phyloP scores from a whole-genome alignment of 257 asterid species.

The Lavandula angustifolia region DNA sequence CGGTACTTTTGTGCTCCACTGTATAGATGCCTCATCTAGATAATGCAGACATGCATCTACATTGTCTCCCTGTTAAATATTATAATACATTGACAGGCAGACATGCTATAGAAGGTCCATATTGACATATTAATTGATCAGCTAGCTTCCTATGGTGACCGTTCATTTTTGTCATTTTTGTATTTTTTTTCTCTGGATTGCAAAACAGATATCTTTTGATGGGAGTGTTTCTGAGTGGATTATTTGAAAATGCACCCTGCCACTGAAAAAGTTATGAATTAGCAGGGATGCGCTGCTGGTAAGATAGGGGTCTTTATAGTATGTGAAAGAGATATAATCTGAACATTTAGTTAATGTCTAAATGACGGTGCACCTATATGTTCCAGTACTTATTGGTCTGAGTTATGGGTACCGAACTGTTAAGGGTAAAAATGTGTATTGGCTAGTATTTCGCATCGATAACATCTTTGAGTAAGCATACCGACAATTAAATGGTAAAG shows the following conservation, averaged over 20 bases:
- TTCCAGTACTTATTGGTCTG: background rate
- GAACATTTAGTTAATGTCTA: background rate
- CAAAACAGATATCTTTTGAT: background rate
- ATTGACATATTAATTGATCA: background rate
- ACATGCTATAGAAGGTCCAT: background rate
- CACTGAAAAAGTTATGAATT: background rate
- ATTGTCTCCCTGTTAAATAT: background rate
- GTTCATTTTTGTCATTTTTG: background rate
- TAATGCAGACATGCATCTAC: background rate
- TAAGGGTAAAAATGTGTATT: background rate
- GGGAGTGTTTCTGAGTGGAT: background rate
- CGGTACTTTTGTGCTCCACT: background rate
- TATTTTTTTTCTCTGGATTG: background rate
- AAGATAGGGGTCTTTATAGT: background rate
- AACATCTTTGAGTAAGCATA: background rate
- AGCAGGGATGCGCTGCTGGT: background rate
- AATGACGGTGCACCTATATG: background rate
- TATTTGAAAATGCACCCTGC: background rate
- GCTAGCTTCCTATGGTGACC: background rate
- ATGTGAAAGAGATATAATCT: background rate
- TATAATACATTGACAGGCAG: background rate
- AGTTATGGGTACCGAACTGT: background rate
- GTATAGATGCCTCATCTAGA: background rate
- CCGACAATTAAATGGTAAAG: background rate
- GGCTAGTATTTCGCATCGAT: background rate